Evolutionary conservation across 1,284 basidiomycete genomes (phyloP), one percentile per base, ranked within the genome.

Genomic region (Meira miltonrushii): DNA sequence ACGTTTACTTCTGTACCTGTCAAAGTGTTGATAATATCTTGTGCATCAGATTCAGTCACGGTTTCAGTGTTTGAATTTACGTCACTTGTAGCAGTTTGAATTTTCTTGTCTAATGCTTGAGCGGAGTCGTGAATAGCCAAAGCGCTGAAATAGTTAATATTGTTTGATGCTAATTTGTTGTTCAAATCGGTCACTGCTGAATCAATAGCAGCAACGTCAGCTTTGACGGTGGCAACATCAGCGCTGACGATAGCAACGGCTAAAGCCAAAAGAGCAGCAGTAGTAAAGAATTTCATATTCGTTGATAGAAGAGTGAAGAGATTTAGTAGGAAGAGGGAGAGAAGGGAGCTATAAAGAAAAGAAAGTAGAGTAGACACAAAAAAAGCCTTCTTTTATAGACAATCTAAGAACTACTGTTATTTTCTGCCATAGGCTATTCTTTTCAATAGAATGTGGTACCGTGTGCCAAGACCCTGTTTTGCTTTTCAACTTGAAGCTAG

Each of bases 161-260:
- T 39, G 25, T 23, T 25, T 1, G 28, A 11, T 17, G 39, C 33
- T 25, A 57, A 43, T 13, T 53, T 21, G n/a, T 17, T 58, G 48
- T 58, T 53, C n/a, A 60, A 41, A 38, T 54, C 33, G 33, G 55
- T 37, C 38, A 60, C 55, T 13, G 33, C 55, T 11, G 44, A n/a
- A 19, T 58, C 33, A 47, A 61, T 61, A 5, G 13, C 46, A 7
- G 47, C 12, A 33, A 61, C 59, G 39, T 61, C 59, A 37, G 38
- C 15, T 47, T 61, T 58, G 56, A 61, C 55, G 1, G 40, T 46
- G 43, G 58, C 58, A 28, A 50, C n/a, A 49, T 60, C 58, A 48
- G 38, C 58, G 17, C 50, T 15, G n/a, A 59, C 58, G 19, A 38
- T 11, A 51, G 58, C 58, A 40, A 49, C 44, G 54, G 58, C 41